Percentiles rank a stretch among this genome's conserved stretches.
These are phyloP conservation scores for Berkeleyomyces basicola DNA, from an alignment of 2,329 filamentous ascomycete species.

Conservation along the genomic window DNA sequence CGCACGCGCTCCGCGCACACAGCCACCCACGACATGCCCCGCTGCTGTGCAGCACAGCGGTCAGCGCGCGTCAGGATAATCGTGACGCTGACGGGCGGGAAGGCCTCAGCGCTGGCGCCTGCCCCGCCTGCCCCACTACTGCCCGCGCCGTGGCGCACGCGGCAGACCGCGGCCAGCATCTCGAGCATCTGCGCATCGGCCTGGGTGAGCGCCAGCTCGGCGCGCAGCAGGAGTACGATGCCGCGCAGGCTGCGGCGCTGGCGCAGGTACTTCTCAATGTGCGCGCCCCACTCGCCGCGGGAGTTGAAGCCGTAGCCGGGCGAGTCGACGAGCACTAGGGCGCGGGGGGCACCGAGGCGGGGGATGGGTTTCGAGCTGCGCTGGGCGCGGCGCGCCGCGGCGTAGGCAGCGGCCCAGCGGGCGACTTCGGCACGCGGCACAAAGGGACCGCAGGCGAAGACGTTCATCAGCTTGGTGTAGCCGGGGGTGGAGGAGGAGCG, in stretches of 20 bases:
- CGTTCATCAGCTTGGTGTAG: conserved; percentile 38
- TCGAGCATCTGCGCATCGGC: conserved; percentile 32
- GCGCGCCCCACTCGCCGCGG: conserved; percentile 32
- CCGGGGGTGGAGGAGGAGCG: conserved; percentile 35
- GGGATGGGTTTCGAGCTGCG: conserved; percentile 5
- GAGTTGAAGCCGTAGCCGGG: conserved; percentile 34
- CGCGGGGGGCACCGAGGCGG: conserved; percentile 23
- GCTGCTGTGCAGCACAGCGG: conserved; percentile 22
- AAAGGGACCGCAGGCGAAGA: conserved; percentile 34
- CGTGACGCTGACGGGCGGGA: conserved; percentile 20
- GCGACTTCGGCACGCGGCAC: conserved; percentile 13
- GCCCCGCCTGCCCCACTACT: not conserved
- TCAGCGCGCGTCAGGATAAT: conserved; percentile 42
- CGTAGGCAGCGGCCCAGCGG: not conserved
- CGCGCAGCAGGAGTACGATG: conserved; percentile 36
- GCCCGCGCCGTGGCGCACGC: conserved; percentile 17
- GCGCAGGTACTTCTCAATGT: conserved; percentile 34
- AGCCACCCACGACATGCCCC: conserved; percentile 16
- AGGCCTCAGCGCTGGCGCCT: not conserved
- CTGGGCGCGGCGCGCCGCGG: not conserved
- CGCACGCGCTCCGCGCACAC: conserved; percentile 19
- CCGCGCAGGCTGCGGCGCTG: conserved; percentile 31
- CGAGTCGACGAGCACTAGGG: conserved; percentile 34
- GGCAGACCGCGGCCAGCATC: conserved; percentile 28
- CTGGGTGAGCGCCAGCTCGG: conserved; percentile 33